phyloP scores from a whole-genome alignment of 2,329 filamentous ascomycete species.

The Neonectria neomacrospora region DNA sequence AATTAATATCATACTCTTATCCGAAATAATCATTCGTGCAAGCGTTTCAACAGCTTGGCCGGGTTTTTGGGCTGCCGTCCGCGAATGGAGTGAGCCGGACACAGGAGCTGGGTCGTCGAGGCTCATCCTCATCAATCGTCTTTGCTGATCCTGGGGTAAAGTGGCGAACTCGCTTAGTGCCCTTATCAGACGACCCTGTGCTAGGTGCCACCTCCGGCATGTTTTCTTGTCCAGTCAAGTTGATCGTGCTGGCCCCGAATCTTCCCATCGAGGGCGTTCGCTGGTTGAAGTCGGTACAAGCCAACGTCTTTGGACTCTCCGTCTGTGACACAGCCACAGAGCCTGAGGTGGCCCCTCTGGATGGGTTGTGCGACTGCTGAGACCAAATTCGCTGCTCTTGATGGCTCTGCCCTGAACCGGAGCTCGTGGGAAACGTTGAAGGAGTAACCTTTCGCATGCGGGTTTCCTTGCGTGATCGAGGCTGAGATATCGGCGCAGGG shows the following conservation, averaged over 20 bases:
- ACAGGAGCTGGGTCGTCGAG: conserved; percentile 47
- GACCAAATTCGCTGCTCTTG: conserved; percentile 55
- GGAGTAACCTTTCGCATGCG: conserved; percentile 40
- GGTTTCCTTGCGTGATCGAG: conserved; percentile 60
- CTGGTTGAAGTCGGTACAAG: conserved; percentile 20
- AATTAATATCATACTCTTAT: conserved; percentile 9
- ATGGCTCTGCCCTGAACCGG: conserved; percentile 36
- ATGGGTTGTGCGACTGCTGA: conserved; percentile 50
- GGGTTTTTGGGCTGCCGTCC: conserved; percentile 7
- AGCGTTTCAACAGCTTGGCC: neutral
- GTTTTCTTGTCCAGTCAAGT: conserved; percentile 24
- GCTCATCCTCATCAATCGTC: conserved; percentile 60
- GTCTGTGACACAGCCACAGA: conserved; percentile 28
- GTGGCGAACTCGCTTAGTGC: conserved; percentile 58
- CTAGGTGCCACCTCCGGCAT: conserved; percentile 25
- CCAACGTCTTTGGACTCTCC: conserved; percentile 28
- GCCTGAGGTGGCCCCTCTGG: conserved; percentile 34
- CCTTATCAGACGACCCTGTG: conserved; percentile 46
- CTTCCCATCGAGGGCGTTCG: conserved; percentile 21
- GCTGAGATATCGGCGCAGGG: conserved; percentile 49
- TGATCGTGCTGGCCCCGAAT: conserved; percentile 14
- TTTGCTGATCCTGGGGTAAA: conserved; percentile 51
- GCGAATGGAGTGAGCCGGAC: conserved; percentile 37
- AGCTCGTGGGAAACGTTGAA: conserved; percentile 32
- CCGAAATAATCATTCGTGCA: neutral